Evolutionary conservation across 2,329 filamentous ascomycete species (phyloP).

Genomic region (Colletotrichum horii): DNA sequence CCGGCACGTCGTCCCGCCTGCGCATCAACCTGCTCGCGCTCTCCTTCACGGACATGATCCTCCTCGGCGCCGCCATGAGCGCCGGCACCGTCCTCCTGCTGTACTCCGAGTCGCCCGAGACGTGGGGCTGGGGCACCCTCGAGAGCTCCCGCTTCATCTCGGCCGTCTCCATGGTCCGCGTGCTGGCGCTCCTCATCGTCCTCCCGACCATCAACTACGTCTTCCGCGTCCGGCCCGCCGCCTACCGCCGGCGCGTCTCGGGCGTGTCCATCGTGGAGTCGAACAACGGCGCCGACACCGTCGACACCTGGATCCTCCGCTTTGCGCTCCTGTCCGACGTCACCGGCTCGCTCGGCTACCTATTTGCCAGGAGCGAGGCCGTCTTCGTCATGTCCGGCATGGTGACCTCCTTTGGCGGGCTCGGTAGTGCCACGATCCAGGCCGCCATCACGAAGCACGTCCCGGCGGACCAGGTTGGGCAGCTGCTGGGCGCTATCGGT

Average conservation of each 20-base stretch:
- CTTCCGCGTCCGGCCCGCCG: constrained; percentile 64
- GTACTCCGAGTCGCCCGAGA: constrained; percentile 78
- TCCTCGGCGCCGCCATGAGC: constrained; percentile 84
- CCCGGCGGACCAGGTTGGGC: constrained; percentile 78
- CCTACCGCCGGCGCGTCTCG: constrained; percentile 43
- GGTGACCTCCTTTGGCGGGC: constrained; percentile 78
- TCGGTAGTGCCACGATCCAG: constrained; percentile 85
- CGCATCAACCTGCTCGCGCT: constrained; percentile 84
- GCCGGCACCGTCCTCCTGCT: constrained; percentile 81
- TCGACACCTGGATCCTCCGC: constrained; percentile 82
- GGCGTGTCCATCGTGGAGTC: constrained; percentile 45
- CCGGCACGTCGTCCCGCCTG: constrained; percentile 61
- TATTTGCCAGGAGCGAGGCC: constrained; percentile 63
- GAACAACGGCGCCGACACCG: constrained; percentile 73
- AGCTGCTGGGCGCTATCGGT: constrained; percentile 87
- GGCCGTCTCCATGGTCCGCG: constrained; percentile 77
- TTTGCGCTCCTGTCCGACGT: constrained; percentile 78
- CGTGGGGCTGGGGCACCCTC: constrained; percentile 82
- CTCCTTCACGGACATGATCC: constrained; percentile 78
- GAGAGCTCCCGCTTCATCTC: constrained; percentile 84
- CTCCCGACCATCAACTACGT: constrained; percentile 80
- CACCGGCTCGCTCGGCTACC: constrained; percentile 77
- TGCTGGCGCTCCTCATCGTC: constrained; percentile 74
- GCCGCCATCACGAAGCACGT: constrained; percentile 90
- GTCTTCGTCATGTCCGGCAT: constrained; percentile 77